Base-by-base conservation (phyloP, 257 asterid genomes). In the Penstemon newberryi region DNA sequence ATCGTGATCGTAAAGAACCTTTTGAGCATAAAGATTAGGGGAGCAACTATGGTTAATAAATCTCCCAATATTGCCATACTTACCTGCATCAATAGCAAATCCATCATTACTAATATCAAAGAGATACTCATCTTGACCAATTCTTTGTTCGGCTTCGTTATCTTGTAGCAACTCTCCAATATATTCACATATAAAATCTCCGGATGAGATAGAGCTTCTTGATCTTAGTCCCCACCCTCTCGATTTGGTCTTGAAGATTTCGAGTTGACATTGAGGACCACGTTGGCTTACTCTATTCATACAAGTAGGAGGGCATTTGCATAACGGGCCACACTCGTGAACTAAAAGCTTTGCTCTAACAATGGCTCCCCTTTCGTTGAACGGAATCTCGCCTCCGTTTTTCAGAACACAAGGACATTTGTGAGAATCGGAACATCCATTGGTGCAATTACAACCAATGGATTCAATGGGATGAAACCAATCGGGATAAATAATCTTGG, bases 161-260 rank as follows among this genome's bases (percentile, higher is more conserved):
- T 86, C 95, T 6, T 62, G 72, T 3, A 88, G 73, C 69, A 91
- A 72, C 78, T 89, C 87, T 54, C 97, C 96, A 3, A 76, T 33
- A 50, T 91, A 91, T 58, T 91, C 93, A 52, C 97, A 89, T 49
- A 91, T 78, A 64, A 91, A 91, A 59, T 86, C 83, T 60, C 96
- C 96, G 0, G 87, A 78, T 53, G 85, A 56, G 57, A 91, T 84
- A 8, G 58, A 74, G 70, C 69, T 44, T 2, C 77, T 64, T 4
- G 95, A 82, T 65, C 97, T 84, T 3, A 91, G 91, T 11, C 97
- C 96, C 95, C 96, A 91, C 45, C 97, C 96, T 71, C 89, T 82
- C 4, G 70, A 42, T 45, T 75, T 42, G 2, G 96, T 91, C 74
- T 84, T 89, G 56, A 91, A 91, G 63, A 91, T 77, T 78, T 89